A percentile compares a stretch with the other conserved stretches of the same genome.
Conservation (phyloP, 768 basidiomycete species). For the Dentipellis fragilis region DNA sequence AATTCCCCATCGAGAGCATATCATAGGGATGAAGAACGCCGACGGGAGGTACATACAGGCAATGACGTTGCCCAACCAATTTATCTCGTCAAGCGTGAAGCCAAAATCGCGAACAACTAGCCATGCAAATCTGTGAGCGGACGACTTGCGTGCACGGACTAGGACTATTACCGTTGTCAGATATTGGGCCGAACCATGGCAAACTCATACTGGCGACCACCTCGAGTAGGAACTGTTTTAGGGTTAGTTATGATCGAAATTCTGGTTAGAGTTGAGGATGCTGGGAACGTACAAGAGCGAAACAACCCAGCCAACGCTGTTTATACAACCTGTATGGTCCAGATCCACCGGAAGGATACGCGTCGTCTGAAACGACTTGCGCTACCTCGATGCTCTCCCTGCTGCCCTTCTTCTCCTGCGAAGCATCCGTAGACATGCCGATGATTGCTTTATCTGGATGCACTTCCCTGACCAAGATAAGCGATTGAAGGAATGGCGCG, state of each 20-base stretch:
- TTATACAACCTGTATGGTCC: constrained; percentile 57
- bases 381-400: background rate
- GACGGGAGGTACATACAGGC: constrained; percentile 52
- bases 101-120: constrained; percentile 53
- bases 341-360: background rate
- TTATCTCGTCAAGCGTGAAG: constrained; percentile 63
- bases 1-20: constrained; percentile 52
- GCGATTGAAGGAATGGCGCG: no score
- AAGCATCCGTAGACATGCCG: no score
- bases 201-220: constrained; percentile 55
- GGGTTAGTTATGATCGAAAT: background rate
- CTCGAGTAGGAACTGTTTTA: constrained; percentile 48
- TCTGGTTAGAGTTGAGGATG: background rate
- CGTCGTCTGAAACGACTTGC: background rate
- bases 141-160: background rate
- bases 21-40: constrained; percentile 46
- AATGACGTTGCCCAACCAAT: constrained; percentile 72
- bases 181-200: constrained; percentile 83
- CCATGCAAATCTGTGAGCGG: background rate
- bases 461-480: no score
- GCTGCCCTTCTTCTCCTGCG: background rate
- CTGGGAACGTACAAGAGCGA: constrained; percentile 42
- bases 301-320: constrained; percentile 53
- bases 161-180: constrained; percentile 43
- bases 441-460: no score